Conservation (phyloP, 768 basidiomycete species). For the Sarcomyxa edulis region DNA sequence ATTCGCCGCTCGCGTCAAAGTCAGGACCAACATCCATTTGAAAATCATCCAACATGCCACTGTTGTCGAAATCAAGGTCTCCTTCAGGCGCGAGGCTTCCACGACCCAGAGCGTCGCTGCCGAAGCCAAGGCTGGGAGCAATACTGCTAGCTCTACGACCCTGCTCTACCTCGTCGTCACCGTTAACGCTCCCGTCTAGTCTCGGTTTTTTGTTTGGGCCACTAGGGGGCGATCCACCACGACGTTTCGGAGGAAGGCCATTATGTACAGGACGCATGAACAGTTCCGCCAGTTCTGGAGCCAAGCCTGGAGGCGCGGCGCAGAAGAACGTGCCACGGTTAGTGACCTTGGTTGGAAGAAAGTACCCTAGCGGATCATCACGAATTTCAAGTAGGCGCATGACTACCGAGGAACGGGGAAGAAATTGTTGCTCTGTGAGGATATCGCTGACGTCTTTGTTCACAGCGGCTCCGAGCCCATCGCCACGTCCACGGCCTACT, state of each 20-base stretch:
- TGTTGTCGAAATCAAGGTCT: slow-evolving; percentile 60
- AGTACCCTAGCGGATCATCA: slow-evolving; percentile 78
- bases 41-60: slow-evolving; percentile 55
- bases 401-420: slow-evolving; percentile 79
- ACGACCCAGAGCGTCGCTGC: slow-evolving; percentile 50
- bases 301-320: slow-evolving; percentile 80
- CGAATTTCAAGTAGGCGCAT: slow-evolving; percentile 85
- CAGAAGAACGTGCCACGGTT: slow-evolving; percentile 72
- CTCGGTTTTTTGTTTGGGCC: slow-evolving; percentile 58
- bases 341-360: slow-evolving; percentile 77
- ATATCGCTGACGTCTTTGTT: slow-evolving; percentile 61
- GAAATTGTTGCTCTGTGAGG: slow-evolving; percentile 74
- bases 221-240: slow-evolving; percentile 51
- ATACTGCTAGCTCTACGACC: slow-evolving; percentile 63
- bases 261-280: slow-evolving; percentile 73
- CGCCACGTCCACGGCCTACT: slow-evolving; percentile 49
- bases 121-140: slow-evolving; percentile 55
- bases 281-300: slow-evolving; percentile 75
- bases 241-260: slow-evolving; percentile 50
- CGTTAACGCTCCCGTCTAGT: slow-evolving; percentile 42
- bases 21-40: slow-evolving; percentile 60
- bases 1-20: slow-evolving; percentile 29
- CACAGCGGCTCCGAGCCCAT: slow-evolving; percentile 48
- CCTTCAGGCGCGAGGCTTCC: slow-evolving; percentile 51
- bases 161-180: slow-evolving; percentile 67